Conservation (phyloP, 129 eudicot genomes). For the Flaveria linearis region DNA sequence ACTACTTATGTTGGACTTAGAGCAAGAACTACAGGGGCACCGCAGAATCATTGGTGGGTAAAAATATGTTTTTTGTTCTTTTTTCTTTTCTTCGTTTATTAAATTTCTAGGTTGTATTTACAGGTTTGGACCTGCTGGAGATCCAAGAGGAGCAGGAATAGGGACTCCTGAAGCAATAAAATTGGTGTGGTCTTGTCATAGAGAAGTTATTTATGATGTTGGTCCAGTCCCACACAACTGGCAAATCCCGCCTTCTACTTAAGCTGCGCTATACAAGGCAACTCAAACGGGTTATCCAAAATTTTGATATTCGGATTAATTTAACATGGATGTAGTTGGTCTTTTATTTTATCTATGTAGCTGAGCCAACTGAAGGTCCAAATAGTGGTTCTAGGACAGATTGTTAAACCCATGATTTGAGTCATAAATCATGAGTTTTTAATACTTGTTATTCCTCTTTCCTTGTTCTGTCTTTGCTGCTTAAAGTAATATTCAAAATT, state of each 20-base stretch:
- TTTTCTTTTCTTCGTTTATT: not conserved
- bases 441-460: not conserved
- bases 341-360: constrained; percentile 1
- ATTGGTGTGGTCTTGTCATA: constrained; percentile 96
- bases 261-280: constrained; percentile 4
- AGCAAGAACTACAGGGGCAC: constrained; percentile 98
- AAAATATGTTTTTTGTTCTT: not conserved
- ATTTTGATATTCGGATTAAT: constrained; percentile 12
- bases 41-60: constrained; percentile 86
- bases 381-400: constrained; percentile 26
- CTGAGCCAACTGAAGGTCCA: constrained; percentile 20
- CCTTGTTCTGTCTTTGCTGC: no score
- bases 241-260: constrained; percentile 73
- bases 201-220: constrained; percentile 78
- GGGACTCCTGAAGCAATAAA: constrained; percentile 97
- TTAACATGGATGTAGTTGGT: not conserved
- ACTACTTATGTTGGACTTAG: constrained; percentile 86
- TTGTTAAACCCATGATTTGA: constrained; percentile 29
- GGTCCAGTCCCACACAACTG: constrained; percentile 76
- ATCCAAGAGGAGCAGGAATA: constrained; percentile 95
- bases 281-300: constrained; percentile 8
- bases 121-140: constrained; percentile 98
- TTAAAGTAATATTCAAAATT: not conserved
- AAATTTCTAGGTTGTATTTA: not conserved
- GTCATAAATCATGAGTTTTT: not conserved